A percentile compares a stretch with the other conserved stretches of the same genome.
These are phyloP conservation scores for Fusarium robinianum DNA, from an alignment of 2,329 filamentous ascomycete genomes.

Conservation along the genomic window DNA sequence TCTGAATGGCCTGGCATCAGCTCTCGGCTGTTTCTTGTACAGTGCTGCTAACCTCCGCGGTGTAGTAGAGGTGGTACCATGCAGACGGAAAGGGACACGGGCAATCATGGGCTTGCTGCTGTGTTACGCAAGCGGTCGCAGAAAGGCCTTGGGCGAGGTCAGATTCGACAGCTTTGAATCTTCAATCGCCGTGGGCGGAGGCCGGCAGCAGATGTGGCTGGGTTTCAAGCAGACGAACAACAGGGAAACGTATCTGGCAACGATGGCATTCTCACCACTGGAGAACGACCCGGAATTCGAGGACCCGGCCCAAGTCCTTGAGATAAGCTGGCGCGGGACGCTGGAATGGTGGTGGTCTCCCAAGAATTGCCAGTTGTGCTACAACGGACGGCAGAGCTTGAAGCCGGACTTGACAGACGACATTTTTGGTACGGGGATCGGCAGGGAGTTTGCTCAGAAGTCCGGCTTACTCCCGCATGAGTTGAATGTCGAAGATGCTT, in stretches of 20 bases:
- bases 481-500: too few relatives aligned
- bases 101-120: not conserved
- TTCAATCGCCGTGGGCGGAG: not conserved
- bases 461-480: too few relatives aligned
- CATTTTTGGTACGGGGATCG: not conserved
- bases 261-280: not conserved
- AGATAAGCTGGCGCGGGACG: not conserved
- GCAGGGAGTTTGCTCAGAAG: too few relatives aligned
- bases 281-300: too few relatives aligned
- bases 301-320: too few relatives aligned
- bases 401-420: not conserved
- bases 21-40: not conserved
- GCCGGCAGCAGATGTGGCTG: not conserved
- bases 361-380: not conserved
- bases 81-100: not conserved
- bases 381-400: not conserved
- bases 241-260: not conserved
- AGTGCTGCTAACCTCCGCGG: not conserved
- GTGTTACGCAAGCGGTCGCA: not conserved
- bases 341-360: not conserved
- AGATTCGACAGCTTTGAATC: not conserved
- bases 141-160: not conserved
- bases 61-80: not conserved
- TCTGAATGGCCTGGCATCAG: too few relatives aligned
- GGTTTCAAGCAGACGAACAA: not conserved